Evolutionary conservation across 1,139 yeast genomes (phyloP), one percentile per base, ranked within the genome.

Genomic region (Suhomyces chickasaworum): DNA sequence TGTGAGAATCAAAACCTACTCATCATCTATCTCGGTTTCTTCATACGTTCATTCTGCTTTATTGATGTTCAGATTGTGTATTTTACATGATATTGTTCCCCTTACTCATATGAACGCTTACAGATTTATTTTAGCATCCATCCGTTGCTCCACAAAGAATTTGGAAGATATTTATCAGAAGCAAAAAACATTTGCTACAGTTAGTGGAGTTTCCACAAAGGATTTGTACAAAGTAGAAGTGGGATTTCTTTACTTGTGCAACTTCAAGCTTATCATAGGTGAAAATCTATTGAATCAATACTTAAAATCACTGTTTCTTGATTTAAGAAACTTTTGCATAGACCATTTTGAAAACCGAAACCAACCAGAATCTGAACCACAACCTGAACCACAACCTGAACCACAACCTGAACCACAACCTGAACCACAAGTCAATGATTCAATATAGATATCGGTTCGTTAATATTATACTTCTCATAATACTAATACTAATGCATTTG

Each of bases 101-200:
- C 59, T 75, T 39, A 67, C 69, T 5, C 57, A 58, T 4, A 58
- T 61, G 42, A 75, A 75, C 49, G 73, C 68, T 13, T 66, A 73
- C 52, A 57, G 80, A 34, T 61, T 73, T 36, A 59, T 73, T 10
- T 59, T 75, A 44, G 77, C 76, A 2, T 67, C 70, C 53, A 61
- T 75, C n/a, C 60, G 80, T 45, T 72, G 78, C 50, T 73, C 71
- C 62, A 71, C 75, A 5, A 75, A 75, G 55, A 65, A 62, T 20
- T 54, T 74, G 40, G 80, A 75, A 51, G 80, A 75, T 50, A 58
- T 74, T 12, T 69, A 71, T 52, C 80, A 75, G 51, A 72, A 69
- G 47, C 80, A 75, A 47, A 65, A 65, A 48, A 55, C 68, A 12
- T 75, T 71, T 55, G 75, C 77, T 3, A 69, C 75, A 1, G 78